Evolutionary conservation across 2,329 filamentous ascomycete species (phyloP), one percentile per base, ranked within the genome.

Genomic region (Epichloe amarillans): DNA sequence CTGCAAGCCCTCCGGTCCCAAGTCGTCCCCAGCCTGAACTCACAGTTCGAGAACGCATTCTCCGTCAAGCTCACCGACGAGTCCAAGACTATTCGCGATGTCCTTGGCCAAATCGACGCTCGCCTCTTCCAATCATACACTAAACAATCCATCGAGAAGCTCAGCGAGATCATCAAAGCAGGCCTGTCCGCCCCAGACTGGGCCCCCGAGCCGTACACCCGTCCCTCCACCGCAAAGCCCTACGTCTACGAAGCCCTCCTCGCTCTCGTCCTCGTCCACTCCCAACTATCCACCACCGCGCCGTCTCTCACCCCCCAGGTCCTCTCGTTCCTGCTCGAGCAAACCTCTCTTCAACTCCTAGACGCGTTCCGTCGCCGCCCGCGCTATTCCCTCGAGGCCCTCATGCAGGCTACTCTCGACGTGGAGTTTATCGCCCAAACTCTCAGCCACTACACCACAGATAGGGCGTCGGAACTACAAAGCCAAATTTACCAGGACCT

Each of bases 401-500:
- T 98, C 47, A 95, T 97, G 83, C 94, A 98, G 69, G 94, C 94
- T 1, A 98, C 93, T 0, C 79, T 98, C 1, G 93, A 98, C 62
- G 90, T 96, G 1, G 93, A 98, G 67, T 97, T 98, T 63, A 83
- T 97, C 52, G 88, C 90, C 1, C 93, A 98, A 71, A 96, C 91
- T 5, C 76, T 98, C 36, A 86, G 80, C 54, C 84, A 90, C 58
- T 98, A 94, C 66, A 93, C 88, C 0, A 93, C 88, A 0, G 86
- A 95, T 52, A 77, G 81, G 47, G 88, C 89, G 3, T 82, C 82
- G 7, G 82, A 90, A 63, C 76, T 87, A 14, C 93, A 97, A 70
- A 85, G 85, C 58, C 82, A 90, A 64, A 91, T 98, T 46, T 98
- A 97, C 67, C 80, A 93, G 56, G 88, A 93, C 63, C 72, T 98